Evolutionary conservation across 176 grass and related monocot genomes (phyloP).

Genomic region (Aegilops bicornis): DNA sequence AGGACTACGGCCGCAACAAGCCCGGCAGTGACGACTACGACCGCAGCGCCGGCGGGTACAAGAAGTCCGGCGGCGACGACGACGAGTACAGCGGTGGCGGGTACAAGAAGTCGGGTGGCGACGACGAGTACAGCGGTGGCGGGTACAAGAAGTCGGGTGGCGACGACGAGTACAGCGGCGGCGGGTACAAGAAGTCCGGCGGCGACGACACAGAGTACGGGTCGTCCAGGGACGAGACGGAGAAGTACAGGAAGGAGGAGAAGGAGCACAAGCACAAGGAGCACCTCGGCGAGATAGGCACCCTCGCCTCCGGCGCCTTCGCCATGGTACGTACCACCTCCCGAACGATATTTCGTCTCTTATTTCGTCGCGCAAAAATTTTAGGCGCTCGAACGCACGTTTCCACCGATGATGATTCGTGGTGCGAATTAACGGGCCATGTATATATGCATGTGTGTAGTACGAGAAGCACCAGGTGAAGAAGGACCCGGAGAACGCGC

Average conservation of each 20-base stretch:
- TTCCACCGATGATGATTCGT: neutral
- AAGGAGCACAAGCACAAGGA: slow-evolving; percentile 81
- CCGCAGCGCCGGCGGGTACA: neutral
- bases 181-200: neutral
- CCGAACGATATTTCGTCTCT: neutral
- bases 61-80: neutral
- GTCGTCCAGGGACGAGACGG: slow-evolving; percentile 31
- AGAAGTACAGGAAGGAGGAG: slow-evolving; percentile 61
- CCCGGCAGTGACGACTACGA: neutral
- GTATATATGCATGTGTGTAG: slow-evolving; percentile 17
- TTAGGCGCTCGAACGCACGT: neutral
- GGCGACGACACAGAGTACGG: slow-evolving; percentile 2
- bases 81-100: neutral
- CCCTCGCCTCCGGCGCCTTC: slow-evolving; percentile 66
- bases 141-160: neutral
- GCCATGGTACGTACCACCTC: slow-evolving; percentile 40
- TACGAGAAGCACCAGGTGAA: slow-evolving; percentile 86
- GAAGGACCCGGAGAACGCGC: slow-evolving; percentile 78
- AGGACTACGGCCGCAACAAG: slow-evolving; percentile 3
- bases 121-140: neutral
- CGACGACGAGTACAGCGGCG: neutral
- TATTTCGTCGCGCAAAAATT: neutral
- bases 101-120: neutral
- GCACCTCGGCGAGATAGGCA: slow-evolving; percentile 65
- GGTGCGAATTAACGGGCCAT: neutral